These are phyloP conservation scores for Punica granatum DNA, from an alignment of 345 rosid species.

Conservation along the genomic window DNA sequence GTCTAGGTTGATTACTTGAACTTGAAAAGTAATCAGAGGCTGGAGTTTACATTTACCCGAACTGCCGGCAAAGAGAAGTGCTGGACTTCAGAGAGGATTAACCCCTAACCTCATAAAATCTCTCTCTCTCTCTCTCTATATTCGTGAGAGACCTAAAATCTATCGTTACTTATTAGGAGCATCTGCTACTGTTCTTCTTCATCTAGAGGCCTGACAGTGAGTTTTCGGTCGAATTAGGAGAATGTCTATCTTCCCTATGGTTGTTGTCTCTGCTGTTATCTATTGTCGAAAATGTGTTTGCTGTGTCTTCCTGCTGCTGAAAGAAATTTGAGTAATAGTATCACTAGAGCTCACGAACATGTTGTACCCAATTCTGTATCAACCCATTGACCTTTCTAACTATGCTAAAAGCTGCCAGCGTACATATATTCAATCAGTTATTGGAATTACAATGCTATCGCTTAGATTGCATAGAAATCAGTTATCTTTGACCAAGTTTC, in stretches of 20 bases:
- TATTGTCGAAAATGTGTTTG: neutral
- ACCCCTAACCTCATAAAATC: constrained; percentile 27
- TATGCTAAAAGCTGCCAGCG: no score
- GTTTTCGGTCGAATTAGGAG: neutral
- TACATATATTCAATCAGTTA: no score
- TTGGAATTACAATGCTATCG: no score
- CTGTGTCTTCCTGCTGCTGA: neutral
- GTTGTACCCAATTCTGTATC: no score
- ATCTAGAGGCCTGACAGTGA: neutral
- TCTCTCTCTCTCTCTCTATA: neutral
- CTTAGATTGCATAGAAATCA: no score
- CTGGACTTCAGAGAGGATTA: constrained; percentile 63
- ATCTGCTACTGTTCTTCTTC: neutral
- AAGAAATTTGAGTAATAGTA: no score
- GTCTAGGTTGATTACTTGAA: constrained; percentile 81
- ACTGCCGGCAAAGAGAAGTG: constrained; percentile 35
- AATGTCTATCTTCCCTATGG: neutral
- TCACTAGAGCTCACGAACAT: no score
- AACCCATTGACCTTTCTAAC: no score
- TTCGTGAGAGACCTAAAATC: no score
- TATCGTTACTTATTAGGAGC: neutral
- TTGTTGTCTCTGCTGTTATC: neutral
- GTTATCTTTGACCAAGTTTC: neutral
- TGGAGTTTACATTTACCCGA: constrained; percentile 34
- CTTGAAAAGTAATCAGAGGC: constrained; percentile 71